Evolutionary conservation across 2,329 filamentous ascomycete genomes (phyloP).

Genomic region (Aspergillus pseudonomiae): DNA sequence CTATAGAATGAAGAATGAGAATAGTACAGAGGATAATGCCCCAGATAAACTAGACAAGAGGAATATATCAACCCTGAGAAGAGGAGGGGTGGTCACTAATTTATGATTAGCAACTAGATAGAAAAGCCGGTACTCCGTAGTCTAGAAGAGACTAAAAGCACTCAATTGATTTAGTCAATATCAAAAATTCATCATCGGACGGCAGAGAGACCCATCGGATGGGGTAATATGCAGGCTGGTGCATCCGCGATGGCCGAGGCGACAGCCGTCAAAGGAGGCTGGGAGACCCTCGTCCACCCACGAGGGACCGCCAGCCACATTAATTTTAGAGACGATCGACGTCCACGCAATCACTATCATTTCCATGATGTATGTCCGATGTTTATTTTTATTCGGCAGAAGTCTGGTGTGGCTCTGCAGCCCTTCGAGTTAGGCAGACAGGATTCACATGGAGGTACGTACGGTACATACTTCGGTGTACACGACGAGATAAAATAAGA

Average conservation of each 20-base stretch:
- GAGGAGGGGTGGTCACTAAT: conserved; percentile 4
- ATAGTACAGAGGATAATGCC: neutral
- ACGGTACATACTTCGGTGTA: neutral
- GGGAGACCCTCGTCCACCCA: conserved; percentile 15
- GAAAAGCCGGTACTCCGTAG: neutral
- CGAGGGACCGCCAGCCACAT: conserved; percentile 21
- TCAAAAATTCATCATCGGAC: conserved; percentile 21
- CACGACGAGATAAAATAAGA: neutral
- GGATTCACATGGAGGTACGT: neutral
- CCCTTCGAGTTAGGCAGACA: conserved; percentile 4
- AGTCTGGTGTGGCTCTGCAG: neutral
- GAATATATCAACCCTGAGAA: neutral
- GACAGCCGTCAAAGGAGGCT: conserved; percentile 27
- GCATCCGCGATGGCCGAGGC: conserved; percentile 18
- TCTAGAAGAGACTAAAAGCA: conserved; percentile 4
- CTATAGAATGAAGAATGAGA: conserved; percentile 1
- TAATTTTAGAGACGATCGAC: conserved; percentile 12
- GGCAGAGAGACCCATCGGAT: conserved; percentile 18
- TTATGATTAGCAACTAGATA: conserved; percentile 11
- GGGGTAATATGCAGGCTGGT: conserved; percentile 23
- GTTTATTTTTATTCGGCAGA: neutral
- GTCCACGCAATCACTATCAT: conserved; percentile 13
- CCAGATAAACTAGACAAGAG: neutral
- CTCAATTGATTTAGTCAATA: neutral
- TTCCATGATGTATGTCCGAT: neutral